A percentile compares a stretch with the other conserved stretches of the same genome.
These are phyloP conservation scores for Xylona heveae DNA, from an alignment of 495 filamentous ascomycete species.

Conservation along the genomic window DNA sequence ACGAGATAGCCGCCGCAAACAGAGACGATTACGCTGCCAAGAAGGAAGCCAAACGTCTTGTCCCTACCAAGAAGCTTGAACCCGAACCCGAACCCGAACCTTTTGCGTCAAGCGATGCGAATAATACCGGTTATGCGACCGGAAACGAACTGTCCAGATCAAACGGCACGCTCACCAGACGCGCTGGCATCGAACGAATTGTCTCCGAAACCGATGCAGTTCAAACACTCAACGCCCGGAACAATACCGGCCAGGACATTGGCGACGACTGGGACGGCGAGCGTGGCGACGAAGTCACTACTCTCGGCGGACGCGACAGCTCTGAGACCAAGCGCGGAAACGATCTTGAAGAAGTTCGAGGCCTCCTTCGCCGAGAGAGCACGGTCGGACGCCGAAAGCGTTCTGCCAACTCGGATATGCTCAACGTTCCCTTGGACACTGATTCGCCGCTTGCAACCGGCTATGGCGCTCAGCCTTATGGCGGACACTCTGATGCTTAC, in stretches of 20 bases:
- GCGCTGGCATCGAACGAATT: constrained; percentile 7
- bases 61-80: constrained; percentile 22
- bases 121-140: constrained; percentile 10
- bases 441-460: no score
- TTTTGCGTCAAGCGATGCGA: constrained; percentile 18
- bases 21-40: constrained; percentile 34
- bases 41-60: constrained; percentile 40
- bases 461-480: no score
- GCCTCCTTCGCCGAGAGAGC: constrained; percentile 16
- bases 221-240: constrained; percentile 22
- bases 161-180: constrained; percentile 9
- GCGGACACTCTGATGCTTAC: no score
- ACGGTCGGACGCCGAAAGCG: constrained; percentile 22
- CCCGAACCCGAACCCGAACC: constrained; percentile 7
- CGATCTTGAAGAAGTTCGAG: constrained; percentile 8
- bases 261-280: constrained; percentile 16
- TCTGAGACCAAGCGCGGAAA: constrained; percentile 14
- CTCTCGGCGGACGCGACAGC: constrained; percentile 10
- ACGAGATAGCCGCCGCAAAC: constrained; percentile 35
- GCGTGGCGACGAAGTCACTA: constrained; percentile 12
- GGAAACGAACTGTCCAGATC: constrained; percentile 4
- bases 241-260: constrained; percentile 18
- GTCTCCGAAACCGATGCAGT: constrained; percentile 22
- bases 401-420: background rate
- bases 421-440: background rate